These are phyloP conservation scores for Aspergillus kassunensis DNA, from an alignment of 495 filamentous ascomycete genomes.

Conservation along the genomic window DNA sequence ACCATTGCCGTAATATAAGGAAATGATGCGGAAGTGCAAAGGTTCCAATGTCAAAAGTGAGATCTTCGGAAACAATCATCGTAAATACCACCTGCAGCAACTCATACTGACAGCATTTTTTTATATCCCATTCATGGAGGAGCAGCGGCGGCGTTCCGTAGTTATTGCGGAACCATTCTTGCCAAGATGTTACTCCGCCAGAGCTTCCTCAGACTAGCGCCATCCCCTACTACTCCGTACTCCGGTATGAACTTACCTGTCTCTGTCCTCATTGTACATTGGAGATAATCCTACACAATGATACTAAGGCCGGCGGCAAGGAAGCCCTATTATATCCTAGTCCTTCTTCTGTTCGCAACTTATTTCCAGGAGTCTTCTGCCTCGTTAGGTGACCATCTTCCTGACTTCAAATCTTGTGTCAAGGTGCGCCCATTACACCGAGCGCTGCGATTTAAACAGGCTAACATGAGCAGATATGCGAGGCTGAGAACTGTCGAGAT, in stretches of 20 bases:
- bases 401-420: constrained; percentile 87
- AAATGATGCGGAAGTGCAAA: too few species aligned
- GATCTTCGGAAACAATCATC: too few species aligned
- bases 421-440: constrained; percentile 49
- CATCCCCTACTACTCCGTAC: background rate
- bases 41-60: too few species aligned
- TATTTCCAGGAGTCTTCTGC: constrained; percentile 53
- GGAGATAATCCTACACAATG: constrained; percentile 26
- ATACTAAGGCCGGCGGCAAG: constrained; percentile 19
- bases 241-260: background rate
- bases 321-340: constrained; percentile 22
- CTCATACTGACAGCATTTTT: too few species aligned
- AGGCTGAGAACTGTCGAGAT: constrained; percentile 68
- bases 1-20: too few species aligned
- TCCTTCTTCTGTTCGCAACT: constrained; percentile 39
- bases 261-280: background rate
- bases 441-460: constrained; percentile 1
- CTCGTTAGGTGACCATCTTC: constrained; percentile 79
- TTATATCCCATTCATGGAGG: background rate
- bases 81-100: too few species aligned
- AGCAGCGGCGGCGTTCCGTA: background rate
- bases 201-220: background rate
- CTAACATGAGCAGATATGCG: constrained; percentile 61
- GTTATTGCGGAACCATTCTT: background rate
- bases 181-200: constrained; percentile 13